A percentile compares a stretch with the other conserved stretches of the same genome.
These are phyloP conservation scores for Gillenia trifoliata DNA, from an alignment of 306 rosid species.

Conservation along the genomic window DNA sequence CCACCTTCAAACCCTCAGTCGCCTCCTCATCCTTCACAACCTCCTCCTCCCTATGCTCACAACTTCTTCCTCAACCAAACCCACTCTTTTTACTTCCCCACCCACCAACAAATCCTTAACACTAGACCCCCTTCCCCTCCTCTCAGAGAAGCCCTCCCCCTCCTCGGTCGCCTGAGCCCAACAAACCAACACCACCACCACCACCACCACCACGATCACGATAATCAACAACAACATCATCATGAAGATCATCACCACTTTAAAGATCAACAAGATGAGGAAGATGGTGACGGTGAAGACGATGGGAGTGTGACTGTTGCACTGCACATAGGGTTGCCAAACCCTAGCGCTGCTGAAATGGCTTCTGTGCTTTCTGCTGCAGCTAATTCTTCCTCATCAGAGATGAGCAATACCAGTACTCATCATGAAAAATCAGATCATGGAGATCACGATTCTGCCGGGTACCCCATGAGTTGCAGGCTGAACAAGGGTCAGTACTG, in stretches of 20 bases:
- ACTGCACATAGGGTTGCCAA: conserved; percentile 92
- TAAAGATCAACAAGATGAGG: conserved; percentile 20
- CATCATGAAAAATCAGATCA: conserved; percentile 24
- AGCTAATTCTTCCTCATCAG: conserved; percentile 38
- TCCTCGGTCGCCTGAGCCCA: conserved; percentile 44
- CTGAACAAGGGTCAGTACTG: conserved; percentile 92
- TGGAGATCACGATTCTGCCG: conserved; percentile 38
- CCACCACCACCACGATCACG: not conserved
- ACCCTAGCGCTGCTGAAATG: conserved; percentile 92
- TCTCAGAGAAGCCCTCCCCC: conserved; percentile 77
- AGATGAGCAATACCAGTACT: conserved; percentile 12
- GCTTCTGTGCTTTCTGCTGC: conserved; percentile 62
- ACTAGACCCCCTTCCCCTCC: conserved; percentile 72
- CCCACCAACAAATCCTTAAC: not conserved
- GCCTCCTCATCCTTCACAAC: not conserved
- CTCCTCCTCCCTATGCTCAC: conserved; percentile 17
- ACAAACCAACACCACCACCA: conserved; percentile 15
- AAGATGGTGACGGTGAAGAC: conserved; percentile 9
- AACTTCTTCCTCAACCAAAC: conserved; percentile 18
- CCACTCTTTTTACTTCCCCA: conserved; percentile 13
- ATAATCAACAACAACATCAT: not conserved
- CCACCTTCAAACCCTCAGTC: conserved; percentile 13
- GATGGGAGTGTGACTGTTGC: conserved; percentile 68
- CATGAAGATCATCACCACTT: not conserved
- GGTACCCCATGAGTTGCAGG: conserved; percentile 33